Percentiles rank a stretch among this genome's conserved stretches.
These are phyloP conservation scores for Pseudogymnoascus sp. DNA, from an alignment of 2,329 filamentous ascomycete genomes.

Conservation along the genomic window DNA sequence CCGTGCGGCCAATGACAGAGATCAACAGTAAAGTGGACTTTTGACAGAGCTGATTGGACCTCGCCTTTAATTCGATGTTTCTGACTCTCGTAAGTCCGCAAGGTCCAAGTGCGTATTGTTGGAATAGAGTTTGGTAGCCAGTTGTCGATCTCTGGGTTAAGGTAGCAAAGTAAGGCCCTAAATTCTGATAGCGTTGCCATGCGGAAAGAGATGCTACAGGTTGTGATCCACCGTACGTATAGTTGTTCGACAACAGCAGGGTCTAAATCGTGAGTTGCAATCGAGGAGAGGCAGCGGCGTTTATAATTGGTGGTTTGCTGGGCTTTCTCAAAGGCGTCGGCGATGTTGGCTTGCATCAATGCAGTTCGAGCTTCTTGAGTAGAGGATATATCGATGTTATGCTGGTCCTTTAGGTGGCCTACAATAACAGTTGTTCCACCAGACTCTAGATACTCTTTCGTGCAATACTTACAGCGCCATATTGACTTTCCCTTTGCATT, in stretches of 20 bases:
- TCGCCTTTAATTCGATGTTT: background rate
- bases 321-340: background rate
- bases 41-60: background rate
- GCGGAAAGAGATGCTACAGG: background rate
- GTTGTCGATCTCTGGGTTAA: background rate
- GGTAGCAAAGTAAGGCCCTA: background rate
- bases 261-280: background rate
- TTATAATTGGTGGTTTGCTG: background rate
- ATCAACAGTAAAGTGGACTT: slow-evolving; percentile 9
- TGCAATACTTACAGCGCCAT: background rate
- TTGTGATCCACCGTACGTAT: background rate
- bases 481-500: background rate
- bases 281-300: background rate
- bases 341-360: background rate
- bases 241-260: background rate
- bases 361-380: background rate
- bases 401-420: background rate
- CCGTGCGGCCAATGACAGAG: too few relatives aligned
- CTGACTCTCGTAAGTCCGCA: background rate
- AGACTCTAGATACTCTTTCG: background rate
- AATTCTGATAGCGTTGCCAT: background rate
- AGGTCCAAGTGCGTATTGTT: background rate
- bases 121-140: background rate
- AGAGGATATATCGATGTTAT: background rate
- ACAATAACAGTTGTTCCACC: background rate